Evolutionary conservation across 1,284 basidiomycete genomes (phyloP).

Genomic region (Stygiomarasmius scandens): DNA sequence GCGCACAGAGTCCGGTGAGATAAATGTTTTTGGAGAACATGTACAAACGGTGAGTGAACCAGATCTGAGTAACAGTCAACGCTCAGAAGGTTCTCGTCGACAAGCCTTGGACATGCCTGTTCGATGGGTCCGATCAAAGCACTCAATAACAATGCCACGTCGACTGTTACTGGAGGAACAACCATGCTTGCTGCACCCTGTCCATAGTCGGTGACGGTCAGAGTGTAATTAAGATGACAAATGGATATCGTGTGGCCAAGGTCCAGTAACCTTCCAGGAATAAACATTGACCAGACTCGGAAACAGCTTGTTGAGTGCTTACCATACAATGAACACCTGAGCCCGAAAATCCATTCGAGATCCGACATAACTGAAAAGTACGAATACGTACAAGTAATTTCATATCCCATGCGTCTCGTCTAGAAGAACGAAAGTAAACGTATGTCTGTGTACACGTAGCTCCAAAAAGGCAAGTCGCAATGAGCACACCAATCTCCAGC

Average conservation of each 20-base stretch:
- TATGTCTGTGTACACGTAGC: slow-evolving; percentile 2
- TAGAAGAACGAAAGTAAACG: not conserved
- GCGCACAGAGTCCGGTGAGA: not conserved
- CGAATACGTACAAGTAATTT: not conserved
- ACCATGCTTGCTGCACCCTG: not conserved
- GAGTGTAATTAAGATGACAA: slow-evolving; percentile 7
- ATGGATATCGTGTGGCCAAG: slow-evolving; percentile 2
- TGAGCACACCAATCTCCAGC: slow-evolving; percentile 4
- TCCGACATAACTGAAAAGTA: not conserved
- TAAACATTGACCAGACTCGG: not conserved
- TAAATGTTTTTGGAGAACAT: slow-evolving; percentile 6
- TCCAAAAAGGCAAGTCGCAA: not conserved
- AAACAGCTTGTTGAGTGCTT: not conserved
- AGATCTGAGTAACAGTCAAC: not conserved
- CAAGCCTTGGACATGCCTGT: not conserved
- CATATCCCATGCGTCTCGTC: not conserved
- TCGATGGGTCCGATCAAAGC: slow-evolving; percentile 7
- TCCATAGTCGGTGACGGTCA: slow-evolving; percentile 6
- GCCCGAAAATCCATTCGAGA: not conserved
- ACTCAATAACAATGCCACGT: slow-evolving; percentile 3
- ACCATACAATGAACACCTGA: slow-evolving; percentile 2
- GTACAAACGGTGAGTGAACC: slow-evolving; percentile 4
- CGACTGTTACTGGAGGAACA: slow-evolving; percentile 1
- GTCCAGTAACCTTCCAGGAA: slow-evolving; percentile 5
- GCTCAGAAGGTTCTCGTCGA: not conserved